A percentile compares a stretch with the other conserved stretches of the same genome.
Evolutionary conservation across 2,329 filamentous ascomycete genomes (phyloP).

Genomic region (Neonectria magnoliae): DNA sequence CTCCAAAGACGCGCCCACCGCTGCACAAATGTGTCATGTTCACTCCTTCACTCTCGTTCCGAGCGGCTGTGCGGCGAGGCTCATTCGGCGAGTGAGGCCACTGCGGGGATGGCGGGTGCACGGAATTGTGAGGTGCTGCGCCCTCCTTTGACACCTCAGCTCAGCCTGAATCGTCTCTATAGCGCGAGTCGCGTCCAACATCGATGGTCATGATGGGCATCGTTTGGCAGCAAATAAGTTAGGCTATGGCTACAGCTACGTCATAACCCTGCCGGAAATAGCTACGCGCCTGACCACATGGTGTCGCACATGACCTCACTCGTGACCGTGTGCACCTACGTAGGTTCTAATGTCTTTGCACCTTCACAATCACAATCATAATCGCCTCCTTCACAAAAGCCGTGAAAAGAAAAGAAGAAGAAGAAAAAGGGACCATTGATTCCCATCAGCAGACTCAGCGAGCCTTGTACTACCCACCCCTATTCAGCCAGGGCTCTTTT

Average conservation of each 20-base stretch:
- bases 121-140: conserved; percentile 9
- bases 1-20: background rate
- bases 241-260: conserved; percentile 1
- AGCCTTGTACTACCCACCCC: background rate
- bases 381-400: background rate
- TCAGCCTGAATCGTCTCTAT: background rate
- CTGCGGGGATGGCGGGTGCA: conserved; percentile 18
- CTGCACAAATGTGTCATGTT: background rate
- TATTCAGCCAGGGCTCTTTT: conserved; percentile 14
- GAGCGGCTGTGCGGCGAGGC: conserved; percentile 14
- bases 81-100: conserved; percentile 17
- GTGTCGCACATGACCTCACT: conserved; percentile 23
- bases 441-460: background rate
- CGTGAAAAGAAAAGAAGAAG: background rate
- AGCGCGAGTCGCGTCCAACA: too few relatives aligned
- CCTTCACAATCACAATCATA: background rate
- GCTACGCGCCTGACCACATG: background rate
- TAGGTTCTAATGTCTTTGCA: background rate
- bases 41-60: background rate
- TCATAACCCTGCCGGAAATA: conserved; percentile 17
- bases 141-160: background rate
- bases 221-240: too few relatives aligned
- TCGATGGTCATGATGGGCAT: too few relatives aligned
- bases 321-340: conserved; percentile 11
- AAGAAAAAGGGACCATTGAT: too few relatives aligned